Evolutionary conservation across 352 stramenopile species (phyloP).

Genomic region (Plasmopara viticola): DNA sequence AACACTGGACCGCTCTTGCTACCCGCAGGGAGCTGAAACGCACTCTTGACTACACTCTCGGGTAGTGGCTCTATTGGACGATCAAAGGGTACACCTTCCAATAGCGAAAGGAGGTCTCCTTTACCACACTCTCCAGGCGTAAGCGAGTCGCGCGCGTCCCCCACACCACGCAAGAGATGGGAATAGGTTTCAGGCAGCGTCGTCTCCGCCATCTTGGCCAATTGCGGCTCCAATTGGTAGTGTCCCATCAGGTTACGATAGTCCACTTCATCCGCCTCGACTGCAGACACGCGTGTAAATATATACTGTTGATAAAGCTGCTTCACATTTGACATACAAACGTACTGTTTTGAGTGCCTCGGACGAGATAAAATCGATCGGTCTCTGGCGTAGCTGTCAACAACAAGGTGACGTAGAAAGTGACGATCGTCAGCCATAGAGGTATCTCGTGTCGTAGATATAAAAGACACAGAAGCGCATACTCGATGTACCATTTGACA

Average conservation of each 20-base stretch:
- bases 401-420: slow-evolving; percentile 17
- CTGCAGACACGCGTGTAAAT: slow-evolving; percentile 19
- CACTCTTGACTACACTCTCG: slow-evolving; percentile 68
- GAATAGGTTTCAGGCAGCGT: slow-evolving; percentile 63
- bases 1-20: slow-evolving; percentile 54
- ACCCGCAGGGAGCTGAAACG: slow-evolving; percentile 53
- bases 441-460: no score
- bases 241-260: slow-evolving; percentile 55
- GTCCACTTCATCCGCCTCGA: slow-evolving; percentile 55
- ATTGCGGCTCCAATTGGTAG: slow-evolving; percentile 57
- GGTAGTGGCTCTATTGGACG: slow-evolving; percentile 69
- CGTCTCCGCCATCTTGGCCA: slow-evolving; percentile 52
- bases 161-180: slow-evolving; percentile 64
- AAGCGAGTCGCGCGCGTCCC: slow-evolving; percentile 36
- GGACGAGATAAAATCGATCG: slow-evolving; percentile 60
- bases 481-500: no score
- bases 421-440: slow-evolving; percentile 6
- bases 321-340: not conserved
- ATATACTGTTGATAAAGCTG: slow-evolving; percentile 2
- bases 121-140: slow-evolving; percentile 31
- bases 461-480: no score
- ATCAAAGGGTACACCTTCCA: slow-evolving; percentile 73
- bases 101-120: slow-evolving; percentile 47
- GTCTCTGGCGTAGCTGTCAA: slow-evolving; percentile 35
- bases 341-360: slow-evolving; percentile 51